These are phyloP conservation scores for Mycena galericulata DNA, from an alignment of 768 basidiomycete species.

Conservation along the genomic window DNA sequence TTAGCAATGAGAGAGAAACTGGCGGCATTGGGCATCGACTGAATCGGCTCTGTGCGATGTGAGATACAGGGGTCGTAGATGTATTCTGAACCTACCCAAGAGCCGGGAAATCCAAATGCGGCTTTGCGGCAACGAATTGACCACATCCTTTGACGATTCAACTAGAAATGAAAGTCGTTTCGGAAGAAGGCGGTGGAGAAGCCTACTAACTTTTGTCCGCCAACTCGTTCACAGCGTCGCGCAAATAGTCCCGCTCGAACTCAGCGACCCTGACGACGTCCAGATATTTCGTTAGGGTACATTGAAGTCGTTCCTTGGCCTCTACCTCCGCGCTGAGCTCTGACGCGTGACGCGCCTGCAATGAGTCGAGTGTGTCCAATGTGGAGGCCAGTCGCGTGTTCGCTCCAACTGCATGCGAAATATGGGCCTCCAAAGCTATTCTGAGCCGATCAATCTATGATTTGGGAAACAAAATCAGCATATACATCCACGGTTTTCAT, in stretches of 20 bases:
- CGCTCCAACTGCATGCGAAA: slow-evolving; percentile 25
- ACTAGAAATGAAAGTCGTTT: slow-evolving; percentile 45
- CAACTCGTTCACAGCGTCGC: slow-evolving; percentile 63
- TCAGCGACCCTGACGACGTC: slow-evolving; percentile 50
- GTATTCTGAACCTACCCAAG: slow-evolving; percentile 52
- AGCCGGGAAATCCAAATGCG: slow-evolving; percentile 55
- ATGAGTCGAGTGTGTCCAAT: slow-evolving; percentile 61
- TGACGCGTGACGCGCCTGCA: slow-evolving; percentile 51
- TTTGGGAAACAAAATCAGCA: neutral
- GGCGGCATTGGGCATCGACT: slow-evolving; percentile 11
- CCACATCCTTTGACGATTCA: slow-evolving; percentile 55
- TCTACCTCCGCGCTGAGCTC: slow-evolving; percentile 53
- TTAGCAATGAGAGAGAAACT: slow-evolving; percentile 16
- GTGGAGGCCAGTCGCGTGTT: slow-evolving; percentile 62
- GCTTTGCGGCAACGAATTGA: slow-evolving; percentile 59
- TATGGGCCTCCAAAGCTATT: neutral
- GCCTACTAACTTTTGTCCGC: slow-evolving; percentile 67
- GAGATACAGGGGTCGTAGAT: slow-evolving; percentile 5
- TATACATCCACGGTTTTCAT: too few relatives aligned
- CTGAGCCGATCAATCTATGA: slow-evolving; percentile 3
- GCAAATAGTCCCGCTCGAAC: slow-evolving; percentile 59
- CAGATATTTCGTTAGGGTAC: slow-evolving; percentile 51
- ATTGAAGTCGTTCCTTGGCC: slow-evolving; percentile 49
- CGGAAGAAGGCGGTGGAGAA: neutral
- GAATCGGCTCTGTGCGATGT: slow-evolving; percentile 31